Evolutionary conservation across 176 grass and related monocot species (phyloP), one percentile per base, ranked within the genome.

Genomic region (Elaeis guineensis): DNA sequence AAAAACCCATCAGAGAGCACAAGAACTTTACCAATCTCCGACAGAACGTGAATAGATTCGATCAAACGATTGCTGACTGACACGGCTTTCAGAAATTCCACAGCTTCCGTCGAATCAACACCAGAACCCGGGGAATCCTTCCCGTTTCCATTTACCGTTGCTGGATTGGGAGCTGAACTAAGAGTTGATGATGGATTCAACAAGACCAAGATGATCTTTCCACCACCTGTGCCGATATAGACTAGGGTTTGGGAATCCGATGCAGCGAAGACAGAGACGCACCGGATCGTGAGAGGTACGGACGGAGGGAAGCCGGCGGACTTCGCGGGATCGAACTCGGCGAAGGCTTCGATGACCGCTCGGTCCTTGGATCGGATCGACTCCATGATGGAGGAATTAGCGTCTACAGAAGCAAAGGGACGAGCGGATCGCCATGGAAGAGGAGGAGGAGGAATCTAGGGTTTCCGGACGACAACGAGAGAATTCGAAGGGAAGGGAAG

Each of bases 201-300:
- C 14, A 86, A 87, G 80, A 87, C 59, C 17, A 97, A 78, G 56
- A 90, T 82, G 8, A 97, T 68, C 72, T 97, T 97, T 19, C 86
- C 92, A 16, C 92, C 92, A 12, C 92, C 86, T 0, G 92, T 90
- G 75, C 92, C 92, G 59, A 96, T 19, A 79, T 90, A 96, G 52
- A 90, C 70, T 55, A 85, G 74, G 25, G 61, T 69, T 62, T 66
- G 48, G 23, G 86, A 85, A 17, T 76, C 67, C 8, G 67, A 71
- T 16, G 48, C 64, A 50, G 61, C 50, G 51, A 53, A 75, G 21
- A 96, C 63, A 21, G 83, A 72, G 7, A 85, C 72, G 48, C 83
- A 77, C 60, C 83, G 83, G 75, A 96, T 85, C 8, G 78, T 90
- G 50, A 96, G 72, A 0, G 91, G 91, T 1, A 80, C 67, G n/a